phyloP scores from a whole-genome alignment of 257 asterid genomes.

The Mitragyna speciosa region DNA sequence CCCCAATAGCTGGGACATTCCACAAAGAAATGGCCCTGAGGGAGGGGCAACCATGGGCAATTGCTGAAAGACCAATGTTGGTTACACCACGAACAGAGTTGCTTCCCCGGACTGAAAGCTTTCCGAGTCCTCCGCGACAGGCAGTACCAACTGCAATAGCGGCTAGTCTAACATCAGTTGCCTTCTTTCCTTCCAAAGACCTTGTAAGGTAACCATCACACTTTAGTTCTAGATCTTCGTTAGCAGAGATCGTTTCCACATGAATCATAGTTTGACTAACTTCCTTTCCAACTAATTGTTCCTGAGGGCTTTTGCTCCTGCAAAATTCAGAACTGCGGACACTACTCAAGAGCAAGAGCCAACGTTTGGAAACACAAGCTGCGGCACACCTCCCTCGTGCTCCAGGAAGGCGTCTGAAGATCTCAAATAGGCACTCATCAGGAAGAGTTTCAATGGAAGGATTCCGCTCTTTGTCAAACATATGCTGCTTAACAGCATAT shows the following conservation, averaged over 20 bases:
- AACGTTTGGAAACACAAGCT: constrained; percentile 85
- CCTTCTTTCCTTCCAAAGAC: constrained; percentile 90
- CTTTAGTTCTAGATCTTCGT: constrained; percentile 57
- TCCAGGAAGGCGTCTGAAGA: constrained; percentile 66
- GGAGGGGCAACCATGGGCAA: constrained; percentile 86
- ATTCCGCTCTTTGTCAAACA: constrained; percentile 35
- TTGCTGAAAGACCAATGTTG: constrained; percentile 62
- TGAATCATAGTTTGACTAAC: constrained; percentile 16
- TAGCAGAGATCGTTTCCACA: constrained; percentile 29
- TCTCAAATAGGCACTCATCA: constrained; percentile 83
- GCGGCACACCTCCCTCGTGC: constrained; percentile 70
- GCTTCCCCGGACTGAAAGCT: constrained; percentile 78
- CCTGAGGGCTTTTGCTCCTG: constrained; percentile 34
- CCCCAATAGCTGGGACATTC: constrained; percentile 66
- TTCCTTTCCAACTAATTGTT: constrained; percentile 18
- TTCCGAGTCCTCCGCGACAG: constrained; percentile 91
- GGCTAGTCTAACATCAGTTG: constrained; percentile 79
- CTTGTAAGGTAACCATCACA: constrained; percentile 81
- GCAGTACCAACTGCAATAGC: constrained; percentile 90
- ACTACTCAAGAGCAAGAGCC: constrained; percentile 69
- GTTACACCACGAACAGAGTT: constrained; percentile 60
- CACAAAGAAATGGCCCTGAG: constrained; percentile 74
- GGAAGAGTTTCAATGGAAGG: constrained; percentile 80
- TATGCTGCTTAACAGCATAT: constrained; percentile 25
- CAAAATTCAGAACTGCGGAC: constrained; percentile 55